A percentile compares a stretch with the other conserved stretches of the same genome.
phyloP scores from a whole-genome alignment of 2,329 filamentous ascomycete species.

The Epicoccum nigrum region DNA sequence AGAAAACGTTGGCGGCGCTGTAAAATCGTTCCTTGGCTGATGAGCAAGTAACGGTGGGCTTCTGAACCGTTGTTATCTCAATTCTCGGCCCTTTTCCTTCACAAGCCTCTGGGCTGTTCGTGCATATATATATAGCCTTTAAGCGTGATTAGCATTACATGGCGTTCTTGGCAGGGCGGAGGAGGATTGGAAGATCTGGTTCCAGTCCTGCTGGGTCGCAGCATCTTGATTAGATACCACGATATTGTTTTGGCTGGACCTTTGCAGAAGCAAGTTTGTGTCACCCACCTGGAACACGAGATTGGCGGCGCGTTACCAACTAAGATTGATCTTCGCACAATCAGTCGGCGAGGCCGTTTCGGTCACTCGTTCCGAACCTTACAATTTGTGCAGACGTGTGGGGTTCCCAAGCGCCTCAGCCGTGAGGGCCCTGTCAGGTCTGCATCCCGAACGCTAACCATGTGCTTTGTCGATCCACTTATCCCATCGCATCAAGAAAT shows the following conservation, averaged over 20 bases:
- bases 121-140: constrained; percentile 12
- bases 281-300: neutral
- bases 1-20: constrained; percentile 84
- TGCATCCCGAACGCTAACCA: constrained; percentile 2
- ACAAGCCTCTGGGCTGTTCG: neutral
- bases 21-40: constrained; percentile 77
- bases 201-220: too few species aligned
- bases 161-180: constrained; percentile 24
- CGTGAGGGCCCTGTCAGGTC: constrained; percentile 1
- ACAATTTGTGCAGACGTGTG: neutral
- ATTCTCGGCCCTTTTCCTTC: constrained; percentile 4
- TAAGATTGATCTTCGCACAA: neutral
- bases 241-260: neutral
- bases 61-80: constrained; percentile 1
- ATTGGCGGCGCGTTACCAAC: neutral
- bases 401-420: constrained; percentile 12
- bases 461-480: constrained; percentile 16
- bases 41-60: constrained; percentile 44
- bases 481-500: constrained; percentile 1
- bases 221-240: too few species aligned
- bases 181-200: too few species aligned
- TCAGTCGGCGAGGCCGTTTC: neutral
- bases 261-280: neutral
- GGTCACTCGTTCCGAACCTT: neutral
- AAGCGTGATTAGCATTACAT: constrained; percentile 29